Base-by-base conservation (phyloP, 2,329 filamentous ascomycete genomes). In the Fusarium abutilonis region DNA sequence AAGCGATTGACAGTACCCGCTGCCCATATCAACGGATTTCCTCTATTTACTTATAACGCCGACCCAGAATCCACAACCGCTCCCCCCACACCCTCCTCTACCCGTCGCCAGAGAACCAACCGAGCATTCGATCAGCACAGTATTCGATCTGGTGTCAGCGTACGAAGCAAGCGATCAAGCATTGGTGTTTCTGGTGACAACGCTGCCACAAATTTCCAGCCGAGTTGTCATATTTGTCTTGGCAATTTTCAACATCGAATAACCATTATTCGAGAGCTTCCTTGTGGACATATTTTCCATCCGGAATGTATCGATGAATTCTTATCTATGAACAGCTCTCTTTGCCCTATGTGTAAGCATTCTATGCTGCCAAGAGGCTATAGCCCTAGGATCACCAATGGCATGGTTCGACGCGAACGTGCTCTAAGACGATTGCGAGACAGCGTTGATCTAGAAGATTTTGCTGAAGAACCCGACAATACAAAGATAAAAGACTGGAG, bases 241-340 rank as follows among this genome's bases (percentile, higher is more conserved):
- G 90, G 92, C 51, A 86, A 91, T 56, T 98, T 92, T 70, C 83
- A 89, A 26, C 83, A 87, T 14, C 84, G 86, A 34, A 77, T 82
- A 15, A 89, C 91, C 0, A 84, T 87, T 17, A 93, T 98, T 52
- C 89, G 93, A 52, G 91, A 97, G 75, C 81, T 98, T 3, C 87
- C 92, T 0, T 99, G 95, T 69, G 88, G 90, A 1, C 95, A 99
- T 73, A 94, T 98, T 53, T 99, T 93, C 75, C 94, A 99, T 66
- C 89, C 91, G 0, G 89, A 91, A 64, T 99, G 95, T 71, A 93
- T 98, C 63, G 93, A 98, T 71, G 85, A 88, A 19, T 97, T 95
- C 69, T 80, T 98, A 11, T 82, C 84, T 39, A 83, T 87, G 51
- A 89, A 89, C 72, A 96, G 91, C 72, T 96, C 91, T 15, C 82